These are phyloP conservation scores for Ploettnerulaceae sp. DNA, from an alignment of 2,329 filamentous ascomycete genomes.

Conservation along the genomic window DNA sequence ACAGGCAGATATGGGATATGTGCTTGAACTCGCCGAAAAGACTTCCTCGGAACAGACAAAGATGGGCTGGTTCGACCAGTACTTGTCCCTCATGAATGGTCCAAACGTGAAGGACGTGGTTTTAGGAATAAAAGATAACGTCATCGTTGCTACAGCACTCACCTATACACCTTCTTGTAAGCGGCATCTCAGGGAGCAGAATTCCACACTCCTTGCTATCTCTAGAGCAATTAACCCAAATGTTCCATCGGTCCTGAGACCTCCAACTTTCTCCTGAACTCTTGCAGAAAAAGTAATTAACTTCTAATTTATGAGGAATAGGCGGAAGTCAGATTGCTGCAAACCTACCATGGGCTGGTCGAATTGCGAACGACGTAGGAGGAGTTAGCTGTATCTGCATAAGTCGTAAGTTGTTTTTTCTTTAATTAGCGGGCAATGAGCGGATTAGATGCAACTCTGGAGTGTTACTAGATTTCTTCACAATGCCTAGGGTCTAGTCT, in stretches of 20 bases:
- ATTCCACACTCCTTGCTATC: not conserved
- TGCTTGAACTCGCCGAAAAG: constrained; percentile 47
- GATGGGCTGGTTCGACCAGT: constrained; percentile 57
- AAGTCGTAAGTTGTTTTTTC: constrained; percentile 40
- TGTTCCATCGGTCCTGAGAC: not conserved
- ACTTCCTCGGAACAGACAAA: constrained; percentile 43
- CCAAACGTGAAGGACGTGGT: constrained; percentile 48
- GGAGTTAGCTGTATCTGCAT: constrained; percentile 59
- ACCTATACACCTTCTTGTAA: constrained; percentile 43
- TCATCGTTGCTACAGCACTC: constrained; percentile 49
- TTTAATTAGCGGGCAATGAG: not conserved
- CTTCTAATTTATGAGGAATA: not conserved
- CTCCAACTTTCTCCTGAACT: too few species aligned
- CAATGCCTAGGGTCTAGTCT: too few species aligned
- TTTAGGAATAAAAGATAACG: constrained; percentile 45
- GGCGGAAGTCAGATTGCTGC: constrained; percentile 42
- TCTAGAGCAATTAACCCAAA: too few species aligned
- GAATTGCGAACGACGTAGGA: constrained; percentile 47
- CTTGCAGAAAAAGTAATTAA: constrained; percentile 9
- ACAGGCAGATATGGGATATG: constrained; percentile 40
- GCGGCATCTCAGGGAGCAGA: not conserved
- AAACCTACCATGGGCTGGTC: constrained; percentile 52
- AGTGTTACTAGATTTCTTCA: too few species aligned
- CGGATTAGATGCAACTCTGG: too few species aligned
- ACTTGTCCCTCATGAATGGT: constrained; percentile 46